These are phyloP conservation scores for Penicillium fimorum DNA, from an alignment of 495 filamentous ascomycete genomes.

Conservation along the genomic window DNA sequence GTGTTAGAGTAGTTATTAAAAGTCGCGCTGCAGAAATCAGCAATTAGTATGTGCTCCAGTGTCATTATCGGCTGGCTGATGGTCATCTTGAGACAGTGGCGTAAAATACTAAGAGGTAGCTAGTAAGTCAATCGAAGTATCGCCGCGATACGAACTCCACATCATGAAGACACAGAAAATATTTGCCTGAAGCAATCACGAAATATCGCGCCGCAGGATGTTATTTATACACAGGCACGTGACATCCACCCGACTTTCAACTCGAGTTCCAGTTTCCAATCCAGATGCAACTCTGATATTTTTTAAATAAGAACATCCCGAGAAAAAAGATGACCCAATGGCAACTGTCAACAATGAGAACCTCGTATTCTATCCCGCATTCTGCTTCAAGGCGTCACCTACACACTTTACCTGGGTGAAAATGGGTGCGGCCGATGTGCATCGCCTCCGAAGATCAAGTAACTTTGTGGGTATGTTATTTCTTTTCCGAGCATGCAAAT, in stretches of 20 bases:
- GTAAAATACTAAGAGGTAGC: background rate
- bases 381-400: slow-evolving; percentile 79
- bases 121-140: background rate
- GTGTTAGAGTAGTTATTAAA: background rate
- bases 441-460: slow-evolving; percentile 50
- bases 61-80: background rate
- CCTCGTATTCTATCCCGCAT: slow-evolving; percentile 70
- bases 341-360: slow-evolving; percentile 26
- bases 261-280: background rate
- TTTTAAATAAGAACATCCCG: background rate
- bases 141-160: background rate
- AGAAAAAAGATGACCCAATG: slow-evolving; percentile 39
- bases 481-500: slow-evolving; percentile 3
- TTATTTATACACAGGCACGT: slow-evolving; percentile 15
- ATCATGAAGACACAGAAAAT: background rate
- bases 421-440: slow-evolving; percentile 68
- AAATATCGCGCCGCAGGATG: background rate
- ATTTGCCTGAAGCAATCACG: background rate
- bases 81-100: background rate
- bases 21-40: background rate
- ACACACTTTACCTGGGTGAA: slow-evolving; percentile 84
- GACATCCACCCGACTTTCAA: slow-evolving; percentile 4
- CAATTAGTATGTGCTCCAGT: background rate
- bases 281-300: background rate
- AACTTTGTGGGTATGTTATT: slow-evolving; percentile 64